Evolutionary conservation across 1,284 basidiomycete genomes (phyloP).

Genomic region (Malassezia furfur): DNA sequence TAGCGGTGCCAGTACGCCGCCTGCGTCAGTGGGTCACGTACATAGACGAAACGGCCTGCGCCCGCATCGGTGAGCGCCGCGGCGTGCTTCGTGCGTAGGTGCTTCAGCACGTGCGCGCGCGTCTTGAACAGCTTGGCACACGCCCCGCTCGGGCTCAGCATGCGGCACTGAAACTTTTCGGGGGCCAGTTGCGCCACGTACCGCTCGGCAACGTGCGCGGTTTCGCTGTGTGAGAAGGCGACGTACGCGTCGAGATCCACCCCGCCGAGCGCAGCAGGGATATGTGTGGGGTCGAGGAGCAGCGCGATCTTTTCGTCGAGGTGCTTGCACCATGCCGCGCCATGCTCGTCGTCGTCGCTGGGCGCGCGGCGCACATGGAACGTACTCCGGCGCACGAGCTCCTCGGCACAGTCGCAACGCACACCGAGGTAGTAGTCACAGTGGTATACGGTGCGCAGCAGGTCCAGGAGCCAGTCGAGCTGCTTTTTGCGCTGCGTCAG

Average conservation of each 20-base stretch:
- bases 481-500: constrained; percentile 24
- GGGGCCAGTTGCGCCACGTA: constrained; percentile 9
- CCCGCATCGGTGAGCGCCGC: constrained; percentile 17
- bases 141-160: constrained; percentile 19
- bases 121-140: constrained; percentile 44
- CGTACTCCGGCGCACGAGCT: constrained; percentile 32
- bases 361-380: constrained; percentile 28
- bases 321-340: constrained; percentile 31
- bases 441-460: constrained; percentile 37
- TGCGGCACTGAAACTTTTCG: constrained; percentile 39
- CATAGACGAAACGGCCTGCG: neutral
- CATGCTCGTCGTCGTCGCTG: constrained; percentile 21
- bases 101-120: constrained; percentile 37
- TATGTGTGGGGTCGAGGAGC: constrained; percentile 23
- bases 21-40: neutral
- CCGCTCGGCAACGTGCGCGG: neutral
- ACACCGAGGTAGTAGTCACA: constrained; percentile 43
- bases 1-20: constrained; percentile 27
- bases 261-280: constrained; percentile 25
- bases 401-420: constrained; percentile 39
- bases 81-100: constrained; percentile 39
- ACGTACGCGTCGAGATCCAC: constrained; percentile 18
- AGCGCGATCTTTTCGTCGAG: constrained; percentile 31
- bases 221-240: neutral
- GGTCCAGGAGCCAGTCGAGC: constrained; percentile 39